phyloP scores from a whole-genome alignment of 2,329 filamentous ascomycete genomes.

The Ophiostoma novo-ulmi region DNA sequence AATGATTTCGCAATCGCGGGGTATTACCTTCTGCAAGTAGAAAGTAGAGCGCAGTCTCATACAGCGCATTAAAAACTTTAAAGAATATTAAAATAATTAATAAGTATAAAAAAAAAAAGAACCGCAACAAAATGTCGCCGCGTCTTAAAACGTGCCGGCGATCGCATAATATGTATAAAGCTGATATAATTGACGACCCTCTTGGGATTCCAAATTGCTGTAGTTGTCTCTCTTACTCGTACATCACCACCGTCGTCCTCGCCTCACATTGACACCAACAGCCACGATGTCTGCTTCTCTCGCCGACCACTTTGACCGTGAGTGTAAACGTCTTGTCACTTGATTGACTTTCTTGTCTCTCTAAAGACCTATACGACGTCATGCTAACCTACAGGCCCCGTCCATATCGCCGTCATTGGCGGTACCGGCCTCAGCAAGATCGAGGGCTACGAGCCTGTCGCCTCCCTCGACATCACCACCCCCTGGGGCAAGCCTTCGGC shows the following conservation, averaged over 20 bases:
- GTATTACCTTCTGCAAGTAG: background rate
- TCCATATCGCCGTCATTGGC: conserved; percentile 75
- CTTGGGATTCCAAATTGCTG: conserved; percentile 1
- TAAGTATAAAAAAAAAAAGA: background rate
- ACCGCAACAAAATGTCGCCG: background rate
- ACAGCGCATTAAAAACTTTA: background rate
- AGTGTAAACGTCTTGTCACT: background rate
- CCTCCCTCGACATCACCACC: conserved; percentile 68
- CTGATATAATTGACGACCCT: background rate
- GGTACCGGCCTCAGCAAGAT: conserved; percentile 89
- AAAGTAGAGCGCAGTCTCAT: background rate
- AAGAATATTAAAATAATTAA: background rate
- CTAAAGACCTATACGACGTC: background rate
- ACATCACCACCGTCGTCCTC: conserved; percentile 6
- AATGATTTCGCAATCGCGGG: background rate
- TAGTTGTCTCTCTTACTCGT: background rate
- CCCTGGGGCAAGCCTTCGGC: conserved; percentile 80
- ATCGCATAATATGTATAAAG: background rate
- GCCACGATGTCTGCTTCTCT: conserved; percentile 24
- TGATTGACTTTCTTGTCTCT: background rate
- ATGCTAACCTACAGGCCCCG: conserved; percentile 14
- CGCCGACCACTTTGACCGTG: conserved; percentile 27
- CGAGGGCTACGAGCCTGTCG: conserved; percentile 78
- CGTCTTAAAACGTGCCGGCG: background rate
- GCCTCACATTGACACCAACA: conserved; percentile 1